Base-by-base conservation (phyloP, 2,329 filamentous ascomycete genomes). In the Echinosphaeria canescens region DNA sequence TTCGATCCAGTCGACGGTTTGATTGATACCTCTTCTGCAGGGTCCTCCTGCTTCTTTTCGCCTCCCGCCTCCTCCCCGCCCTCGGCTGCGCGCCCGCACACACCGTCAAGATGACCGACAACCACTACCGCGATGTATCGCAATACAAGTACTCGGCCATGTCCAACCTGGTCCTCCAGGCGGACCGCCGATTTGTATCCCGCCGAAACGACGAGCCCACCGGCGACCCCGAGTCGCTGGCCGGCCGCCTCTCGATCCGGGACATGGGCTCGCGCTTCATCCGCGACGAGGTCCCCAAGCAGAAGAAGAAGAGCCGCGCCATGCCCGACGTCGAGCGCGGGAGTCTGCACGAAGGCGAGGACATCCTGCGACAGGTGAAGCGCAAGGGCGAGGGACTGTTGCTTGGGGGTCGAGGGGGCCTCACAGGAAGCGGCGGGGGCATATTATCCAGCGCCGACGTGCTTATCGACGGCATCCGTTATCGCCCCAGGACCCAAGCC, bases 121-220 rank as follows among this genome's bases (percentile, higher is more conserved):
- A 73, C 49, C 61, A 68, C 50, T 60, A 73, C 44, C 68, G 67
- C 52, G 70, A 88, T 75, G 78, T 91, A 43, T 84, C 81, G 52
- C 84, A 92, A 55, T 93, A 91, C 67, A 93, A 93, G 55, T 92
- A 93, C 68, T 82, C 82, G 71, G 82, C 80, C 51, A 95, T 98
- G 88, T 98, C 88, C 58, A 98, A 98, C 71, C 75, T 98, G 81
- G 88, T 98, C 48, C 80, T 98, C 69, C 88, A 98, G 78, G 84
- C 82, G 58, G 88, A 98, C 60, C 75, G 84, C 56, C 75, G 88
- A 42, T 95, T 98, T 48, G 75, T 91, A 41, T 81, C 81, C 36
- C 73, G 88, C 48, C 73, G 82, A 42, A 82, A 74, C 40, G 85
- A 98, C 53, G 90, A 98, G 56, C 74, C 81, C 35, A 95, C 85